Evolutionary conservation across 148 eudicot species (phyloP).

Genomic region (Beta vulgaris): DNA sequence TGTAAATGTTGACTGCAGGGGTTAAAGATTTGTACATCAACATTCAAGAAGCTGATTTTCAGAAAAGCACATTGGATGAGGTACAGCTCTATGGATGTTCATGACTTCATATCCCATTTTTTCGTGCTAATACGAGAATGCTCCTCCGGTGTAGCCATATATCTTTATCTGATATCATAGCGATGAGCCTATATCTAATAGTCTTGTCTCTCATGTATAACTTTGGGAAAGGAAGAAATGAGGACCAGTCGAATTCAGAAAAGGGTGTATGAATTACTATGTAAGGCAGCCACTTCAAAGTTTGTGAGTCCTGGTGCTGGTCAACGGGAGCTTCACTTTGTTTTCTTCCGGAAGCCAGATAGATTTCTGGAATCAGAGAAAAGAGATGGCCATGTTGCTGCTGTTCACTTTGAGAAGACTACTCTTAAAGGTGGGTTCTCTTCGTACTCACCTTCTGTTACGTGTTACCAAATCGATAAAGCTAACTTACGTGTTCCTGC

Average conservation of each 20-base stretch:
- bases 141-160: neutral
- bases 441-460: neutral
- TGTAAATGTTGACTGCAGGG: conserved; percentile 41
- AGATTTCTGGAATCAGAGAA: conserved; percentile 54
- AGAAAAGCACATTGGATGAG: conserved; percentile 72
- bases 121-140: neutral
- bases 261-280: conserved; percentile 77
- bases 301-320: conserved; percentile 34
- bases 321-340: conserved; percentile 90
- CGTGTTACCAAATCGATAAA: neutral
- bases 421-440: conserved; percentile 59
- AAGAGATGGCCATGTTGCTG: conserved; percentile 56
- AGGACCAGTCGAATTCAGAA: conserved; percentile 70
- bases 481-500: neutral
- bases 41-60: conserved; percentile 71
- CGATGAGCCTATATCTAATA: neutral
- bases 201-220: conserved; percentile 1
- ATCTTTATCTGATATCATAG: neutral
- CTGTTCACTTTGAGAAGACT: conserved; percentile 79
- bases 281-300: conserved; percentile 60
- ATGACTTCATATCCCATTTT: neutral
- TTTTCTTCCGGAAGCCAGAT: conserved; percentile 79
- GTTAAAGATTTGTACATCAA: conserved; percentile 53
- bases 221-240: conserved; percentile 78
- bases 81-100: conserved; percentile 30